Percentiles rank a stretch among this genome's conserved stretches.
phyloP scores from a whole-genome alignment of 208 protist species.

The Leishmania arabica region DNA sequence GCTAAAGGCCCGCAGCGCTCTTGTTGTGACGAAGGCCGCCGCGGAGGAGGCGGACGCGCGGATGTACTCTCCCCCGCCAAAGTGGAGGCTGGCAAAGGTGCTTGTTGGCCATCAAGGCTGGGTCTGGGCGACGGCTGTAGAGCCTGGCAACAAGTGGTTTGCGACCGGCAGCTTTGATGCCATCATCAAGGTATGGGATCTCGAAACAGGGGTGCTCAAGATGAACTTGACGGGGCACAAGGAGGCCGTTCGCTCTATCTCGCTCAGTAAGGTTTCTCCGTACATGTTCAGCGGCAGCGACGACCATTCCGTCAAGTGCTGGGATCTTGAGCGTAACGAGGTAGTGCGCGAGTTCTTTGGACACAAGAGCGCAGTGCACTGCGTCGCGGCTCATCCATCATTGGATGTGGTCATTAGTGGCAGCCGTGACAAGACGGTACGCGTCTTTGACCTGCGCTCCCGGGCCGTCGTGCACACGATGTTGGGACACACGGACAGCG shows the following conservation, averaged over 20 bases:
- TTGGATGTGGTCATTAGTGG: constrained; percentile 99
- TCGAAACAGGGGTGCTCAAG: constrained; percentile 96
- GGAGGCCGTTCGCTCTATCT: constrained; percentile 85
- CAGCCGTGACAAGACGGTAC: constrained; percentile 94
- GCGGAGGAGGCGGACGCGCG: constrained; percentile 13
- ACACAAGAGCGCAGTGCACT: constrained; percentile 95
- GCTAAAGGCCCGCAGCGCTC: constrained; percentile 50
- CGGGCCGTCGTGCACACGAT: constrained; percentile 85
- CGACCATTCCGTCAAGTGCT: constrained; percentile 99
- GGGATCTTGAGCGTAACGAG: constrained; percentile 98
- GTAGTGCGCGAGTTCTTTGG: constrained; percentile 98
- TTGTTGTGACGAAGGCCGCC: constrained; percentile 38
- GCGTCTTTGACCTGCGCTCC: constrained; percentile 94
- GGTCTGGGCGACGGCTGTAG: constrained; percentile 96
- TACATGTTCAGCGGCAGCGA: constrained; percentile 99
- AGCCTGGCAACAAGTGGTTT: constrained; percentile 99
- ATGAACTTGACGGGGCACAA: constrained; percentile 99
- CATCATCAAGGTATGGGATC: constrained; percentile 99
- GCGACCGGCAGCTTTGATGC: constrained; percentile 97
- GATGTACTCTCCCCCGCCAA: constrained; percentile 51
- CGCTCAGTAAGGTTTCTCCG: constrained; percentile 92
- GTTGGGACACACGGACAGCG: constrained; percentile 94
- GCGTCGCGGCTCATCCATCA: constrained; percentile 94
- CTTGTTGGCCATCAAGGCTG: constrained; percentile 94
- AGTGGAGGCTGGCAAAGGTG: constrained; percentile 96